A percentile compares a stretch with the other conserved stretches of the same genome.
These are phyloP conservation scores for Trichoderma sp. DNA, from an alignment of 2,329 filamentous ascomycete genomes.

Conservation along the genomic window DNA sequence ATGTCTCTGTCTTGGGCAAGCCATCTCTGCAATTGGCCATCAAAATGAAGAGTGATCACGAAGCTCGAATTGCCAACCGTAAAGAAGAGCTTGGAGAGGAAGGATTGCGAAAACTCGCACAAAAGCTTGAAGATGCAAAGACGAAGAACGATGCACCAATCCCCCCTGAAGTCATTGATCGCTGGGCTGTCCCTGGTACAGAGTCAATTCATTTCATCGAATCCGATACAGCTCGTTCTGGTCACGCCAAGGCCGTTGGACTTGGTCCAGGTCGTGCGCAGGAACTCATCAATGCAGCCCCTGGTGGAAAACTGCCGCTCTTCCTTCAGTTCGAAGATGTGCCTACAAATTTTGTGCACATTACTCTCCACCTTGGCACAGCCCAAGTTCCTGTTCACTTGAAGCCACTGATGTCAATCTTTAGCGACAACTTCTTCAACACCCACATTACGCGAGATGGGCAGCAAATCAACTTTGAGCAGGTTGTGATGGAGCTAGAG, in stretches of 20 bases:
- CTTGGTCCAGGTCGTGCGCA: conserved; percentile 71
- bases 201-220: conserved; percentile 96
- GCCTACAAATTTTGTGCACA: conserved; percentile 86
- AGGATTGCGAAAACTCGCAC: conserved; percentile 73
- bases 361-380: conserved; percentile 81
- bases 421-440: conserved; percentile 92
- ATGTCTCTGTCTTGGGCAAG: conserved; percentile 85
- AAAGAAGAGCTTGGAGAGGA: conserved; percentile 80
- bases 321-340: conserved; percentile 99
- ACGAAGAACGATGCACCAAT: conserved; percentile 87
- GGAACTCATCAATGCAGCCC: conserved; percentile 71
- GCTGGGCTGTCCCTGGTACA: conserved; percentile 80
- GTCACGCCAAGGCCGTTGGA: conserved; percentile 74
- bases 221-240: conserved; percentile 81
- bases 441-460: conserved; percentile 81
- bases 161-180: conserved; percentile 76
- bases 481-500: conserved; percentile 89
- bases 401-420: conserved; percentile 82
- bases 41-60: conserved; percentile 80
- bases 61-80: conserved; percentile 75
- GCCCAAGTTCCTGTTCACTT: conserved; percentile 75
- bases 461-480: conserved; percentile 80
- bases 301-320: conserved; percentile 65
- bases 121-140: conserved; percentile 81
- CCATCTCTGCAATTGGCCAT: conserved; percentile 80